A percentile compares a stretch with the other conserved stretches of the same genome.
Conservation (phyloP, 129 eudicot species). For the Flaveria sonorensis region DNA sequence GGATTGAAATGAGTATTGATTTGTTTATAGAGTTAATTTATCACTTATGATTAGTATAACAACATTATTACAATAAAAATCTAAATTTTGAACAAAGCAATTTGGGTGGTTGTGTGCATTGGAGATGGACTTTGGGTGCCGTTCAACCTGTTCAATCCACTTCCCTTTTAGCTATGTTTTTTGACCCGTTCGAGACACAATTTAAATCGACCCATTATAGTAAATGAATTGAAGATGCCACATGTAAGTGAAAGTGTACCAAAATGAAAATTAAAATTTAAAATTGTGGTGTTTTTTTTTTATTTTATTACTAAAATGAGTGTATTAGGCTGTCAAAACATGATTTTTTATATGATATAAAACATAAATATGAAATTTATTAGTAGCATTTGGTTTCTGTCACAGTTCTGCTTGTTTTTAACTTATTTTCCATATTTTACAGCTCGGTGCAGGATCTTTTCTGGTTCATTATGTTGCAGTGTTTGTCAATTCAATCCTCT, state of each 20-base stretch:
- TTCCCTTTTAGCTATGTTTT: background rate
- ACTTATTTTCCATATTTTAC: conserved; percentile 22
- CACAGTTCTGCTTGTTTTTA: background rate
- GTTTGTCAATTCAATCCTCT: conserved; percentile 73
- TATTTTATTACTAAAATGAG: background rate
- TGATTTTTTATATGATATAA: background rate
- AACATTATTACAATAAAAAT: too few species aligned
- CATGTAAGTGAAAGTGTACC: background rate
- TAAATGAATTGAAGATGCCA: background rate
- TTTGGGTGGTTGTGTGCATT: background rate
- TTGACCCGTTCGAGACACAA: background rate
- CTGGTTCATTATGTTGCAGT: conserved; percentile 64
- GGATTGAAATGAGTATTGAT: background rate
- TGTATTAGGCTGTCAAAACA: conserved; percentile 12
- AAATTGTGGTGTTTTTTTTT: background rate
- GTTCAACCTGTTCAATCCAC: background rate
- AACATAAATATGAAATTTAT: background rate
- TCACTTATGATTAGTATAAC: too few species aligned
- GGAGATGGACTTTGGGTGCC: background rate
- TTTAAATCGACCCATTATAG: background rate
- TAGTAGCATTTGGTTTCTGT: conserved; percentile 13
- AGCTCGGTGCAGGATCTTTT: conserved; percentile 95
- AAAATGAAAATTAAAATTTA: background rate
- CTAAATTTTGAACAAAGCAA: too few species aligned
- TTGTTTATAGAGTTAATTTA: too few species aligned